Conservation (phyloP, 2,329 filamentous ascomycete genomes). For the Leptographium radiaticola region DNA sequence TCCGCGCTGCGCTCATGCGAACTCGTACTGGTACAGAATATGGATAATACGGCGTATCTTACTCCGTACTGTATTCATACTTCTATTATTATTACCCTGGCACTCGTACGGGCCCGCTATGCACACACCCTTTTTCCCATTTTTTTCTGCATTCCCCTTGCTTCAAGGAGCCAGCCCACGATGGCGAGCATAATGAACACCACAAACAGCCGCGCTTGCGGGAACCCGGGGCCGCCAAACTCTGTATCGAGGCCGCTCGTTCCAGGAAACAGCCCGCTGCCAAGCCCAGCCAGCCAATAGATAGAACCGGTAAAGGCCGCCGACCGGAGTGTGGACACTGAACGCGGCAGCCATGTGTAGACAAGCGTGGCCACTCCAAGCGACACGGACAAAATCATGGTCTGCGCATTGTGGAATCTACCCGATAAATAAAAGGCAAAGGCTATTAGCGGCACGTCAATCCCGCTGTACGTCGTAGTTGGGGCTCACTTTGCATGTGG, state of each 20-base stretch:
- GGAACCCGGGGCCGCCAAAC: slow-evolving; percentile 29
- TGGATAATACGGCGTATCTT: no score
- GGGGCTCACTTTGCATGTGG: slow-evolving; percentile 28
- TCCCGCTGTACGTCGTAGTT: not conserved
- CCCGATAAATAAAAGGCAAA: not conserved
- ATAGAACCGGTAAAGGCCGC: slow-evolving; percentile 24
- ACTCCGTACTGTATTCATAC: no score
- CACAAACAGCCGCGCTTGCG: slow-evolving; percentile 22
- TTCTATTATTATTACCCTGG: not conserved
- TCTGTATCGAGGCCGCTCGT: slow-evolving; percentile 28
- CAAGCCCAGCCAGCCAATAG: slow-evolving; percentile 28
- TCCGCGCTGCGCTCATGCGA: no score
- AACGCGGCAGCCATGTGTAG: slow-evolving; percentile 21
- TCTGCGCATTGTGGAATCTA: slow-evolving; percentile 29
- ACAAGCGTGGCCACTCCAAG: slow-evolving; percentile 26
- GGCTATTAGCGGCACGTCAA: not conserved
- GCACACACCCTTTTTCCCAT: no score
- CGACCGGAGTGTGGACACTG: slow-evolving; percentile 14
- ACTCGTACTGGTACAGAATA: no score
- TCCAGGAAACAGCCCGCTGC: slow-evolving; percentile 23
- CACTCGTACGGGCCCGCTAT: not conserved
- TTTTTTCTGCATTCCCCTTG: not conserved
- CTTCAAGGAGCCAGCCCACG: slow-evolving; percentile 2
- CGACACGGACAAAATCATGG: slow-evolving; percentile 24
- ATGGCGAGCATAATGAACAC: slow-evolving; percentile 11